Base-by-base conservation (phyloP, 2,329 filamentous ascomycete genomes). In the Epichloe gansuensis region DNA sequence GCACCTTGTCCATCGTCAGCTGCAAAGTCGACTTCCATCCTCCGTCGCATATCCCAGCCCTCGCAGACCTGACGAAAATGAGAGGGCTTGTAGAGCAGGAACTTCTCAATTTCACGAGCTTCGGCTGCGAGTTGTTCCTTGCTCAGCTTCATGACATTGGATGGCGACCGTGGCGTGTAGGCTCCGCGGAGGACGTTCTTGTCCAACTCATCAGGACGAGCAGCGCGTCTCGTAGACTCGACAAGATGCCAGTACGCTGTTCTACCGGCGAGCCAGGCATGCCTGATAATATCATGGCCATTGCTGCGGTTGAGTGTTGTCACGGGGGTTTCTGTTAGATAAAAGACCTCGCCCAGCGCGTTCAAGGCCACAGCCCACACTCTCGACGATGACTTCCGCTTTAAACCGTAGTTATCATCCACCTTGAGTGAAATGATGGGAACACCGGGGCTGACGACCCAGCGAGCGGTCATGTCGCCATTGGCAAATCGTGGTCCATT, bases 301-400 rank as follows among this genome's bases (percentile, higher is more conserved):
- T 70, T 75, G 38, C 67, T 66, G 52, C 75, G 74, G 35, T 73
- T 71, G 4, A 72, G 59, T 7, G 77, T 72, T 21, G 76, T 71
- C 38, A 75, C 74, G 0, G 88, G 89, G 6, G 84, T 74, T 47
- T 87, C 82, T 1, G 79, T 85, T 1, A 97, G 73, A 59, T 91
- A 95, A 66, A 85, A 97, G 0, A 95, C 73, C 65, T 98, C 93
- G 1, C 93, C 93, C 8, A 98, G 73, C 0, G 93, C 91, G 64
- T 98, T 98, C 50, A 98, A 69, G n/a, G 82, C 87, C 42, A 91
- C 84, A n/a, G 87, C 89, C 89, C 89, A 97, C 12, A 93, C 78
- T 31, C 90, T 82, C 12, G 80, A 78, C 48, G 82, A 73, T 4
- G 77, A 71, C 63, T 84, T 83, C 34, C 90, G 82, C 59, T 82